phyloP scores from a whole-genome alignment of 208 protist genomes.

The Trichomonas gallinae region DNA sequence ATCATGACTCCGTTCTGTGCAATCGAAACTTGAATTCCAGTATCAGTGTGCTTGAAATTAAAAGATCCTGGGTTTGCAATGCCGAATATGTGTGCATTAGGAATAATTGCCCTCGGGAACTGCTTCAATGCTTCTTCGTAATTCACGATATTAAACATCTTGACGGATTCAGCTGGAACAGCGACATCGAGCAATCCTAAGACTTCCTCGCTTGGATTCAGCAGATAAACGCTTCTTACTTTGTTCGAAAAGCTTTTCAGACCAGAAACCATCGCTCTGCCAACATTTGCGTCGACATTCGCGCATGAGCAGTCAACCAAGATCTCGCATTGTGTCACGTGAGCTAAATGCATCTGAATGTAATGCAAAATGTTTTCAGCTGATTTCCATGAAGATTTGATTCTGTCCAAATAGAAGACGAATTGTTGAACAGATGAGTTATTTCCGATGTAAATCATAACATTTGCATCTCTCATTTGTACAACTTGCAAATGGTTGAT shows the following conservation, averaged over 20 bases:
- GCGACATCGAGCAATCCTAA: neutral
- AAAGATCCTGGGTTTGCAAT: neutral
- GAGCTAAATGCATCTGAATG: neutral
- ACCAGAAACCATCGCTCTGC: neutral
- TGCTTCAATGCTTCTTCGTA: neutral
- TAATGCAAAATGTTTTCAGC: neutral
- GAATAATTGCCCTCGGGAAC: neutral
- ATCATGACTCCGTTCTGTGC: neutral
- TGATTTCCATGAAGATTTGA: neutral
- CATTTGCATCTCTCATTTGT: neutral
- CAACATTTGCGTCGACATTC: neutral
- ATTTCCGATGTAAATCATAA: neutral
- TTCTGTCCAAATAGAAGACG: neutral
- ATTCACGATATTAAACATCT: neutral
- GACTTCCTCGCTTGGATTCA: neutral
- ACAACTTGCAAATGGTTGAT: neutral
- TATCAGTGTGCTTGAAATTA: neutral
- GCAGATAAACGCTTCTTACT: neutral
- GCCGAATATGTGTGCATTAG: neutral
- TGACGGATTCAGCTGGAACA: neutral
- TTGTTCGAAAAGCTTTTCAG: neutral
- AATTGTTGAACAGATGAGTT: neutral
- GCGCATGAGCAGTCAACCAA: neutral
- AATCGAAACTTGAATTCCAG: neutral
- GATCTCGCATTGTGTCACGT: neutral